Evolutionary conservation across 2,329 filamentous ascomycete genomes (phyloP).

Genomic region (Xylariomycetidae sp.): DNA sequence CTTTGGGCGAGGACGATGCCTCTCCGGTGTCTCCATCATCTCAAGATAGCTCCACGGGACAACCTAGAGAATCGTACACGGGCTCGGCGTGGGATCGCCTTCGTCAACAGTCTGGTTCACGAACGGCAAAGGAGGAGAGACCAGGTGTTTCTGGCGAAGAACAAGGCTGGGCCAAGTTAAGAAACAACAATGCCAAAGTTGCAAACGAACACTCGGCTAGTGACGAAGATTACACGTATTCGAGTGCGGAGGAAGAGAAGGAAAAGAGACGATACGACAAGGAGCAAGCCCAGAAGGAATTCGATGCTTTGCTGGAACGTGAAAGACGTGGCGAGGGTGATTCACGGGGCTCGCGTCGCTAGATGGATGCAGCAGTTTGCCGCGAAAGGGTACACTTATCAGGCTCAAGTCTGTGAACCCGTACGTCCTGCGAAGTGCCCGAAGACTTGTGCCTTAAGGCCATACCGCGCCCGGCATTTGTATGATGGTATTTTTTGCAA

Average conservation of each 20-base stretch:
- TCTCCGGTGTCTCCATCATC: conserved; percentile 35
- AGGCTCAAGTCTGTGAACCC: no score
- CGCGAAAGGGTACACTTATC: no score
- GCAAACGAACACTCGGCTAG: conserved; percentile 12
- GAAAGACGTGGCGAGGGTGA: conserved; percentile 27
- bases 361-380: no score
- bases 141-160: conserved; percentile 25
- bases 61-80: conserved; percentile 10
- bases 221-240: conserved; percentile 30
- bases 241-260: conserved; percentile 31
- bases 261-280: conserved; percentile 31
- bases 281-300: conserved; percentile 43
- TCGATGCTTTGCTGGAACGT: conserved; percentile 42
- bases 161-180: conserved; percentile 20
- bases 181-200: conserved; percentile 10
- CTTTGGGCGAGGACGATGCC: conserved; percentile 31
- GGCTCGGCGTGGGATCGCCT: conserved; percentile 41
- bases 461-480: no score
- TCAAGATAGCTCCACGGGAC: conserved; percentile 14
- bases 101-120: conserved; percentile 29
- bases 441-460: no score
- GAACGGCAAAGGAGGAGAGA: conserved; percentile 11
- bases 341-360: not conserved
- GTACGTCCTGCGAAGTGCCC: not conserved
- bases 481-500: no score